phyloP scores from a whole-genome alignment of 495 filamentous ascomycete genomes.

The Tuber calosporum region DNA sequence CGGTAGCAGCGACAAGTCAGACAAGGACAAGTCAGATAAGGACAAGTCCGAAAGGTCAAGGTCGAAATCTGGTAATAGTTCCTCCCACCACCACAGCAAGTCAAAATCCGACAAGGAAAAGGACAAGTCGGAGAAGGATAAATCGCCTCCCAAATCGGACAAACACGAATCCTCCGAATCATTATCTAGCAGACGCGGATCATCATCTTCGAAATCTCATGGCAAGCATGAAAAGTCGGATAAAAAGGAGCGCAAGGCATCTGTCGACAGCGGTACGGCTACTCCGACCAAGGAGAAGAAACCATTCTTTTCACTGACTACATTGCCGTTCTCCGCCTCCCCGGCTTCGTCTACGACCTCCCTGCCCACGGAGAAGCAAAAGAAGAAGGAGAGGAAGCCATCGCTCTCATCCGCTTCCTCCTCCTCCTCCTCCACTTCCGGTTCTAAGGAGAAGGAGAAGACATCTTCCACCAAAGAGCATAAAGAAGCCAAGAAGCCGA shows the following conservation, averaged over 20 bases:
- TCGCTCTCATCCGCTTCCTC: neutral
- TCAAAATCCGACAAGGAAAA: slow-evolving; percentile 8
- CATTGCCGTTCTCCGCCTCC: slow-evolving; percentile 22
- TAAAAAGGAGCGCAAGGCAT: slow-evolving; percentile 6
- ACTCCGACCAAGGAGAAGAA: slow-evolving; percentile 23
- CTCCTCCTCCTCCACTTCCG: slow-evolving; percentile 2
- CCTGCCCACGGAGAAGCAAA: neutral
- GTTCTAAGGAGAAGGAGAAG: slow-evolving; percentile 20
- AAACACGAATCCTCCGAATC: neutral
- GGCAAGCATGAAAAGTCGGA: slow-evolving; percentile 21
- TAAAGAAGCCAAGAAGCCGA: neutral
- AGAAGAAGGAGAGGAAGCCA: neutral
- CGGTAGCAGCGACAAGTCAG: slow-evolving; percentile 19
- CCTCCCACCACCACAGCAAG: slow-evolving; percentile 3
- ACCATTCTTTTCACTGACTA: slow-evolving; percentile 7
- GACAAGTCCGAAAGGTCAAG: slow-evolving; percentile 18
- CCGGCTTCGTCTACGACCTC: slow-evolving; percentile 16
- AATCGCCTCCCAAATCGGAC: neutral
- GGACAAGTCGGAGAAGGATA: slow-evolving; percentile 17
- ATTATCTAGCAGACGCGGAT: neutral
- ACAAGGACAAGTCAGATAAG: slow-evolving; percentile 30
- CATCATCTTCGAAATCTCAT: neutral
- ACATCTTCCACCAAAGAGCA: neutral
- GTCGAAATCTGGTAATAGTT: slow-evolving; percentile 7
- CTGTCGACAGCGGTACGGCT: neutral